Percentiles rank a stretch among this genome's conserved stretches.
phyloP scores from a whole-genome alignment of 2,329 filamentous ascomycete genomes.

The Calonectria pseudoturangicola region DNA sequence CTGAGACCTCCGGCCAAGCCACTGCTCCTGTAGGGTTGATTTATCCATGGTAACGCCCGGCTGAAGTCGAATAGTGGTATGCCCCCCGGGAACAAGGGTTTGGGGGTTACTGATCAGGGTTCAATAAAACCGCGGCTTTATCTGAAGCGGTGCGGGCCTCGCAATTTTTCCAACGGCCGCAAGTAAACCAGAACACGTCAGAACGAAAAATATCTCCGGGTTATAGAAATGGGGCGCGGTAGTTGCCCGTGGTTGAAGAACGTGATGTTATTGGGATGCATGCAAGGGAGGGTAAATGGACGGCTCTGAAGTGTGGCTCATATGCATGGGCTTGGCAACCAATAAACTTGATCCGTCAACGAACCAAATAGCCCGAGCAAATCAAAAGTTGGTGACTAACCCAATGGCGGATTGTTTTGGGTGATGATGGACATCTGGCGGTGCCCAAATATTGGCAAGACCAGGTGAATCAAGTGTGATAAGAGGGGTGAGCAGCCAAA shows the following conservation, averaged over 20 bases:
- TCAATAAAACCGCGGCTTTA: slow-evolving; percentile 18
- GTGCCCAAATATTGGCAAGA: neutral
- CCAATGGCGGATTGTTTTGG: neutral
- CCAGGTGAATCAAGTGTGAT: slow-evolving; percentile 6
- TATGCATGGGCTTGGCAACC: slow-evolving; percentile 21
- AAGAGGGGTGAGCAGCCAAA: slow-evolving; percentile 9
- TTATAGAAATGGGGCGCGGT: neutral
- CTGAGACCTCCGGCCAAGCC: slow-evolving; percentile 73
- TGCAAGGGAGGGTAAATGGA: neutral
- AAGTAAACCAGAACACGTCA: neutral
- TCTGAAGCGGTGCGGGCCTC: slow-evolving; percentile 8
- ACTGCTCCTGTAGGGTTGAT: slow-evolving; percentile 62
- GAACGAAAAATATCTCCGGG: neutral
- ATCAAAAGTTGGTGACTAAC: neutral
- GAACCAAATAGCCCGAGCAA: neutral
- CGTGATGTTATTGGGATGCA: slow-evolving; percentile 16
- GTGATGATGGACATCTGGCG: slow-evolving; percentile 8
- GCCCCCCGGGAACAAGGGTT: slow-evolving; percentile 11
- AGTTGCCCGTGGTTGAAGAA: slow-evolving; percentile 4
- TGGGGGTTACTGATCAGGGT: slow-evolving; percentile 22
- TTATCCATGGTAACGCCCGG: slow-evolving; percentile 55
- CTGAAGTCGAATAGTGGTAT: slow-evolving; percentile 1
- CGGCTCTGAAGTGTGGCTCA: slow-evolving; percentile 16
- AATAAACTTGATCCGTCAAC: neutral
- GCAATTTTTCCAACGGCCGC: neutral